Base-by-base conservation (phyloP, 1,139 yeast species). In the Sugiyamaella paludigena region DNA sequence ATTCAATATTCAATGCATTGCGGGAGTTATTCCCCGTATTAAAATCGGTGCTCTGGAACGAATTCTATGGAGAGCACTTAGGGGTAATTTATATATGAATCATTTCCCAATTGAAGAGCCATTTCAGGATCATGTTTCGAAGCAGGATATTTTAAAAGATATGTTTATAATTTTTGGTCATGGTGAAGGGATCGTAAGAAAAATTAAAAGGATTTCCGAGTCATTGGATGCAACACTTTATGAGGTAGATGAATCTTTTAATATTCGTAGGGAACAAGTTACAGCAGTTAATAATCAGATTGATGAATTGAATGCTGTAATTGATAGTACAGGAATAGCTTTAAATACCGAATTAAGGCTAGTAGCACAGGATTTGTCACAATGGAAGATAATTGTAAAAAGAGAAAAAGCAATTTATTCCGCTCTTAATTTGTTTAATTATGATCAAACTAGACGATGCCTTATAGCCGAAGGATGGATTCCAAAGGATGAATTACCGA, bases 401-500 rank as follows among this genome's bases (percentile, higher is more conserved):
- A 77, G 86, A 60, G 98, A 92, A 61, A 81, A 83, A 62, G 74
- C 83, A 36, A 84, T 89, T 28, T 89, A 81, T 67, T 79, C 84
- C 56, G 78, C 86, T 0, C 74, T 92, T 64, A 91, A 92, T 70
- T 75, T 81, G 60, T 91, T 91, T 69, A 89, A 85, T 60, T 87
- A 84, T 67, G 97, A 91, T 66, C 80, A 82, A 48, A 81, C 89
- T 36, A 79, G 98, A 70, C 81, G 94, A 63, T 84, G 95, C 56
- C 74, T 92, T 47, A 89, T 92, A 49, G 98, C 96, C n/a, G 98
- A 92, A 72, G 98, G 98, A 36, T 92, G 98, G 98, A 78, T 88
- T 39, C 95, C 96, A 43, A 68, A 72, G 27, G 76, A 76, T 57
- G 84, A 81, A 50, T 63, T 83, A 37, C 65, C 72, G 8, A 51